Evolutionary conservation across 1,139 yeast species (phyloP).

Genomic region (Pichia sp.): DNA sequence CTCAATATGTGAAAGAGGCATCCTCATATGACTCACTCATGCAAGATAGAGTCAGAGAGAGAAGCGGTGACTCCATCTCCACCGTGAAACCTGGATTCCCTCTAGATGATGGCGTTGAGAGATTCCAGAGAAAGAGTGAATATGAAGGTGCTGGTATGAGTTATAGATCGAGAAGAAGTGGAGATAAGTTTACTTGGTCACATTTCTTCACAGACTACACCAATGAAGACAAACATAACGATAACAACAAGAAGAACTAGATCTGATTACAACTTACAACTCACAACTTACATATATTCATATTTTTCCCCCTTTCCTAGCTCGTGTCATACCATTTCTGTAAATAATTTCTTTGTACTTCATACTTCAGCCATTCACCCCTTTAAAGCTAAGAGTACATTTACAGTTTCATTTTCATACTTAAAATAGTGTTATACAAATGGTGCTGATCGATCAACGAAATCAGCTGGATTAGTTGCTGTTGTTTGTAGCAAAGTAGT

Average conservation of each 20-base stretch:
- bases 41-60: constrained; percentile 17
- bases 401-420: too few species aligned
- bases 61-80: constrained; percentile 25
- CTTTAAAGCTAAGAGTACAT: too few species aligned
- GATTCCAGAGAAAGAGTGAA: constrained; percentile 42
- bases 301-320: too few species aligned
- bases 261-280: too few species aligned
- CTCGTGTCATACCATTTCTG: too few species aligned
- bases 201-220: constrained; percentile 15
- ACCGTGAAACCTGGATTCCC: constrained; percentile 39
- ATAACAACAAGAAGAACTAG: constrained; percentile 1
- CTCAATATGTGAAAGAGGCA: constrained; percentile 28
- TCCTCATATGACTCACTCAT: constrained; percentile 26
- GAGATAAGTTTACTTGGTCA: constrained; percentile 29
- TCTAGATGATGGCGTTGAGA: constrained; percentile 20
- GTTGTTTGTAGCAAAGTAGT: constrained; percentile 27
- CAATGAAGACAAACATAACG: constrained; percentile 7
- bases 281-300: too few species aligned
- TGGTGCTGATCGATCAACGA: too few species aligned
- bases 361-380: too few species aligned
- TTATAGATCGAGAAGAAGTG: constrained; percentile 42
- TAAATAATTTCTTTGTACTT: too few species aligned
- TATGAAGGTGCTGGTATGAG: constrained; percentile 63
- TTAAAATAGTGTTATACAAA: too few species aligned
- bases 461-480: constrained; percentile 16